Conservation (phyloP, 2,329 filamentous ascomycete species). For the Fusarium proliferatum region DNA sequence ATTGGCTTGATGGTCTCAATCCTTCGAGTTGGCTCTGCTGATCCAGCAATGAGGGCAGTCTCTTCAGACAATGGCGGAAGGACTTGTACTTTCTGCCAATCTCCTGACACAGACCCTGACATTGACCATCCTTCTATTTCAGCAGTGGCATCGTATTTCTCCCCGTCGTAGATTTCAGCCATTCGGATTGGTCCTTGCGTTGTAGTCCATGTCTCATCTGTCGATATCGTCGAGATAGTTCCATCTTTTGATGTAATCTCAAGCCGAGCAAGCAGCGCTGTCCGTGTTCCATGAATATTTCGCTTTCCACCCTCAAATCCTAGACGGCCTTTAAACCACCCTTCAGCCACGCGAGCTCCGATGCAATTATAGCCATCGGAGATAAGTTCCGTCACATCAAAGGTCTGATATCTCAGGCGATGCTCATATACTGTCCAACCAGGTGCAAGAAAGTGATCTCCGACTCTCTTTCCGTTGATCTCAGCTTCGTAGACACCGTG, state of each 20-base stretch:
- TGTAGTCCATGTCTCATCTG: conserved; percentile 48
- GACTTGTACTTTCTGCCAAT: conserved; percentile 43
- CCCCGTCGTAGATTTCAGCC: conserved; percentile 64
- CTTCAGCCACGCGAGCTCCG: conserved; percentile 57
- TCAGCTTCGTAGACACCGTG: conserved; percentile 59
- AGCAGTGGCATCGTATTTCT: conserved; percentile 60
- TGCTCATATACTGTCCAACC: conserved; percentile 64
- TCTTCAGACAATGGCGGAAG: neutral
- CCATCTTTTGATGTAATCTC: conserved; percentile 40
- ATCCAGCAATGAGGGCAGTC: conserved; percentile 44
- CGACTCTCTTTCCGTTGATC: conserved; percentile 55
- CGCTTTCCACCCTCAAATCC: conserved; percentile 30
- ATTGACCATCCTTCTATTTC: conserved; percentile 37
- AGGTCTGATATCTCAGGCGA: conserved; percentile 62
- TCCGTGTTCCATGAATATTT: conserved; percentile 51
- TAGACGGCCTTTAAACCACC: conserved; percentile 59
- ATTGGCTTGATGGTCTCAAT: conserved; percentile 45
- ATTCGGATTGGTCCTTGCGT: neutral
- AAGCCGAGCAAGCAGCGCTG: conserved; percentile 53
- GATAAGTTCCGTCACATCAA: conserved; percentile 60
- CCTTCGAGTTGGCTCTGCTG: conserved; percentile 55
- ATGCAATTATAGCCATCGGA: conserved; percentile 52
- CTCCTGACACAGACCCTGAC: conserved; percentile 46
- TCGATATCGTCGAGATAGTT: conserved; percentile 43
- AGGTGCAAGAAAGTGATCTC: conserved; percentile 56